Conservation (phyloP, 768 basidiomycete genomes). For the Inosperma sp. region DNA sequence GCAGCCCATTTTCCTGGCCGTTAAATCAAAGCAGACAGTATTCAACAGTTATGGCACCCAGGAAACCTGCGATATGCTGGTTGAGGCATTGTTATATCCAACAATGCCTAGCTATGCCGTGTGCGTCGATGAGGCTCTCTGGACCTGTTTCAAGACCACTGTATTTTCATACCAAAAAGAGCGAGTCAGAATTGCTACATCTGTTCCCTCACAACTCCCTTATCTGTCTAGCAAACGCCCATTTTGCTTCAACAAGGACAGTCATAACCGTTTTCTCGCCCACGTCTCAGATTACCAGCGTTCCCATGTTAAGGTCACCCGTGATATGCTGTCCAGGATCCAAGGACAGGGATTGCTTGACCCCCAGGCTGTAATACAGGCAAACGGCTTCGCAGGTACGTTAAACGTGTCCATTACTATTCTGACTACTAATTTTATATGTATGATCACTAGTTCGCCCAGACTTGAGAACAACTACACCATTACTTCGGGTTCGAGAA, state of each 20-base stretch:
- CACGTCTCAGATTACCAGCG: too few species aligned
- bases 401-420: too few species aligned
- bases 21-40: conserved; percentile 11
- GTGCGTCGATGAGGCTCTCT: not conserved
- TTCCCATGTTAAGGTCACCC: not conserved
- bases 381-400: not conserved
- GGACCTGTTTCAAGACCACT: not conserved
- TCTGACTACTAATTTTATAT: too few species aligned
- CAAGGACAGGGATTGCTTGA: not conserved
- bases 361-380: not conserved
- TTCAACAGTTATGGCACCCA: conserved; percentile 22
- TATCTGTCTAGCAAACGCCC: not conserved
- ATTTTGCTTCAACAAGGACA: not conserved
- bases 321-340: not conserved
- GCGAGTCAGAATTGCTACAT: not conserved
- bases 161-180: not conserved
- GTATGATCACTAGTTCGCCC: not conserved
- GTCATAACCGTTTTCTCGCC: not conserved
- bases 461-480: not conserved
- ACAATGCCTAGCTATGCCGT: too few species aligned
- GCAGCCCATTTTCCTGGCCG: not conserved
- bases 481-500: too few species aligned
- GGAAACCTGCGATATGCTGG: too few species aligned
- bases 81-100: too few species aligned
- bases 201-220: not conserved